Evolutionary conservation across 116 monocot species (phyloP), one percentile per base, ranked within the genome.

Genomic region (Cymodocea nodosa): DNA sequence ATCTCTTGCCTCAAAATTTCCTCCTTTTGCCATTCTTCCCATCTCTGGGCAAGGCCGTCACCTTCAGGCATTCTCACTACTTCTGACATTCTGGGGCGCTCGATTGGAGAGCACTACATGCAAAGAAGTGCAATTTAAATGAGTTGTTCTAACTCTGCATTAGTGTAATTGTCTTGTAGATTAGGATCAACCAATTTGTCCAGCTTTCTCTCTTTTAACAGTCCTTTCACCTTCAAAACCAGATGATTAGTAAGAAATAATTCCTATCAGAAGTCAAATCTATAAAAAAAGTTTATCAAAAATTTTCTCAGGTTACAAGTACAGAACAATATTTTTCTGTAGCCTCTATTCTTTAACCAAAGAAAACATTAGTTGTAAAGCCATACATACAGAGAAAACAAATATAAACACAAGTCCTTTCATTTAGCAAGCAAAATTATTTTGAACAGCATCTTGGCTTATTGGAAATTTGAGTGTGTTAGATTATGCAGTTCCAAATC

Each of bases 41-140:
- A 85, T 50, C 78, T 69, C 70, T 81, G 81, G 8, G 81, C 81
- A 22, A 85, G 78, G 25, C 85, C 85, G 23, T 81, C 81, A 16
- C 85, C 85, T 76, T 85, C 85, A 12, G 81, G 85, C 85, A 85
- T 85, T 35, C 85, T 64, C 44, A 85, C 85, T 34, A 85, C 85
- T 65, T 85, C 85, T 18, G 85, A 78, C 85, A 85, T 85, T 49
- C 81, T 85, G 6, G 85, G 85, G 11, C 85, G 78, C 52, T 85
- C 85, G 60, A 63, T 50, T 18, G 81, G 76, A n/a, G 81, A 73
- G 20, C 81, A 70, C 57, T 78, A 78, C 3, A 81, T 85, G 54
- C 85, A 85, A 15, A 85, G 78, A 23, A 85, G 73, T 2, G 85
- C 85, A 49, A 85, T 81, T 67, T 85, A 81, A 67, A 85, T 85